Conservation (phyloP, 768 basidiomycete species). For the Sporobolomyces pararoseus region DNA sequence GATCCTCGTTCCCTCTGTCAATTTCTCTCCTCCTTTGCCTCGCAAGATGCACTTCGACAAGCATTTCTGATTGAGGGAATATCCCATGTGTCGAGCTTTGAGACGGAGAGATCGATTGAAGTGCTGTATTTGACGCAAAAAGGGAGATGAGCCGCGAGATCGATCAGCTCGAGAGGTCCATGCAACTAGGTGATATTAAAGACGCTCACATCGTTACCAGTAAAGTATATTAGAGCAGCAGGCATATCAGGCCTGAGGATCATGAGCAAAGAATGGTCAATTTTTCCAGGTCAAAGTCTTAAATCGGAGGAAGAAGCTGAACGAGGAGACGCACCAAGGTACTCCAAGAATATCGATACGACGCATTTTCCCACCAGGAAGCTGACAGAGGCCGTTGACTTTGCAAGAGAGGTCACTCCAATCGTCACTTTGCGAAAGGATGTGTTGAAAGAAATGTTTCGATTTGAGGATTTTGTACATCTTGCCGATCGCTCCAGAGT, state of each 20-base stretch:
- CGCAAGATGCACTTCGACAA: conserved; percentile 45
- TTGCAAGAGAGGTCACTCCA: conserved; percentile 13
- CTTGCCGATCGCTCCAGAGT: conserved; percentile 39
- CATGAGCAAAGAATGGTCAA: too few species aligned
- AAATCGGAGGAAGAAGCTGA: background rate
- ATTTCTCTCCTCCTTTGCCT: conserved; percentile 44
- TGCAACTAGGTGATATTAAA: too few species aligned
- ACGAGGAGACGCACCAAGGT: background rate
- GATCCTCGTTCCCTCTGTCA: conserved; percentile 46
- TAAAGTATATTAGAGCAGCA: conserved; percentile 37
- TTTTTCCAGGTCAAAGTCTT: background rate
- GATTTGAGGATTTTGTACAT: conserved; percentile 43
- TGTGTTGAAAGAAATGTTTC: conserved; percentile 47
- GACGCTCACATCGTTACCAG: conserved; percentile 1
- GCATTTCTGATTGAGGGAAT: conserved; percentile 50
- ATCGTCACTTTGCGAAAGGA: conserved; percentile 11
- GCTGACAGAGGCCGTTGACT: conserved; percentile 21
- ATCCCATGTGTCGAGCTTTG: conserved; percentile 46
- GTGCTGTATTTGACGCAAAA: conserved; percentile 23
- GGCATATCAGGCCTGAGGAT: conserved; percentile 10
- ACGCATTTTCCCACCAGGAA: conserved; percentile 10
- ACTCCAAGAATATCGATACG: conserved; percentile 37
- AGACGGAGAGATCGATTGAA: conserved; percentile 49
- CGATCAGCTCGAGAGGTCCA: background rate
- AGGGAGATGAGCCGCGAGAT: background rate